Evolutionary conservation across 176 grass and related monocot species (phyloP), one percentile per base, ranked within the genome.

Genomic region (Cocos nucifera): DNA sequence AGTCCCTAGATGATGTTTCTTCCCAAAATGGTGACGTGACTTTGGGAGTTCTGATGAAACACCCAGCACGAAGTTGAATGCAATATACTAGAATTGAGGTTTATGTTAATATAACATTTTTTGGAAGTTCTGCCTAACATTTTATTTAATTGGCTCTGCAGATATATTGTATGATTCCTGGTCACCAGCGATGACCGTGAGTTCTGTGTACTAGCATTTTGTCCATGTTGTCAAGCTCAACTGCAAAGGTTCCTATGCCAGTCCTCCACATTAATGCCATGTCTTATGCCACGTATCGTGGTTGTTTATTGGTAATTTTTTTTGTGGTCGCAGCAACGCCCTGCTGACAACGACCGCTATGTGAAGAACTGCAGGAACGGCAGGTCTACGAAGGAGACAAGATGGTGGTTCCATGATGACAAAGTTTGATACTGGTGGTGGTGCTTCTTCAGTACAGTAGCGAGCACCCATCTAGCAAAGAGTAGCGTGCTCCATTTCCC

Each of bases 151-250:
- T 22, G 15, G 16, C 18, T 65, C 27, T 3, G 22, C 63, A 65
- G 63, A 65, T 65, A 65, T 65, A 22, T 51, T 65, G 15, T 65
- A 65, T 27, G 63, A 65, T 19, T 65, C 63, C 63, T 65, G 63
- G 63, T 65, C 63, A 17, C 63, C 63, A 14, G 63, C 63, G 24
- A 65, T 65, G 63, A 65, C 63, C 17, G 63, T 65, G n/a, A 65
- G 63, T 50, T 65, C 63, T 3, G 49, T 65, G 63, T 50, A 65
- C 53, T 50, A 65, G 63, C 12, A 65, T 65, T 51, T 66, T 95
- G 57, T 95, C 89, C 16, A 95, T 95, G 89, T 19, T 95, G 57
- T 95, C 89, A 57, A 95, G 89, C 74, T 95, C 89, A 4, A 78
- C 85, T 6, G 82, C 58, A 0, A 95, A 95, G 89, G 89, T 95